Evolutionary conservation across 2,329 filamentous ascomycete genomes (phyloP).

Genomic region (Amesomyces nigricolor): DNA sequence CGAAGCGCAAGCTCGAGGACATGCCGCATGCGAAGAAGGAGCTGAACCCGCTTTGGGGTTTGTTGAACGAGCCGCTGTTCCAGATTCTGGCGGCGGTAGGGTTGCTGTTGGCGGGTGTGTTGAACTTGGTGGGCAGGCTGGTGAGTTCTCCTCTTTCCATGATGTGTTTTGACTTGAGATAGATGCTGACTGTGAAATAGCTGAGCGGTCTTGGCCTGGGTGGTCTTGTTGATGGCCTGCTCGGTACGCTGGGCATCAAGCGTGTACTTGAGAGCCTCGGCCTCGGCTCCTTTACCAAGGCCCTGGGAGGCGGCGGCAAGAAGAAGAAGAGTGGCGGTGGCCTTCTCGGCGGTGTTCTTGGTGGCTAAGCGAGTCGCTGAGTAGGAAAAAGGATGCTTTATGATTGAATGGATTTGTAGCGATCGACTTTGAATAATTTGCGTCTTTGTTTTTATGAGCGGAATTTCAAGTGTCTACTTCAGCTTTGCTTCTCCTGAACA

Average conservation of each 20-base stretch:
- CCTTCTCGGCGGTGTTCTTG: constrained; percentile 26
- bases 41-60: constrained; percentile 81
- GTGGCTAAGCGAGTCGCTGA: constrained; percentile 15
- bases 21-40: constrained; percentile 96
- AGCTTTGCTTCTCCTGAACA: too few relatives aligned
- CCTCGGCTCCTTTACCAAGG: constrained; percentile 43
- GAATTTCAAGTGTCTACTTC: too few relatives aligned
- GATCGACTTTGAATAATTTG: too few relatives aligned
- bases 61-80: constrained; percentile 79
- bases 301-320: constrained; percentile 36
- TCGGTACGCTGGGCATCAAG: constrained; percentile 71
- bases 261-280: constrained; percentile 72
- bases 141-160: constrained; percentile 37
- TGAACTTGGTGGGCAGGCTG: constrained; percentile 76
- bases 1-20: constrained; percentile 82
- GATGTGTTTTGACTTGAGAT: neutral
- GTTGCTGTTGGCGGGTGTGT: constrained; percentile 72
- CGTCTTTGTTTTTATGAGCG: too few relatives aligned
- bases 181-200: constrained; percentile 28
- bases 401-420: too few relatives aligned
- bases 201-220: constrained; percentile 78
- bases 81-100: constrained; percentile 91
- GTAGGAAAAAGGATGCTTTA: too few relatives aligned
- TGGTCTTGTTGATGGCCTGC: constrained; percentile 69
- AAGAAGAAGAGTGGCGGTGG: constrained; percentile 26